Percentiles rank a stretch among this genome's conserved stretches.
These are phyloP conservation scores for Sindora glabra DNA, from an alignment of 306 rosid species.

Conservation along the genomic window DNA sequence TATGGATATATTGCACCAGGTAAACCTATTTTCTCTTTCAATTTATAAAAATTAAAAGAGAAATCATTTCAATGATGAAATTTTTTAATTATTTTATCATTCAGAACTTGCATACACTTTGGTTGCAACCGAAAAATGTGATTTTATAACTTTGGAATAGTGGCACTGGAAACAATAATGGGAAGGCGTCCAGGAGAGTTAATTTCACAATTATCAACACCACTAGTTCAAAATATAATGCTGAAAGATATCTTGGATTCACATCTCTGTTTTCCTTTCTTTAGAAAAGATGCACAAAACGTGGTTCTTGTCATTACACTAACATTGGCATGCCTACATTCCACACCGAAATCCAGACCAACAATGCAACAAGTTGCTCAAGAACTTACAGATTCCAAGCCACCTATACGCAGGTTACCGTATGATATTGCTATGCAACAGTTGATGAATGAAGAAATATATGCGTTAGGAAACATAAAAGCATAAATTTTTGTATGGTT, in stretches of 20 bases:
- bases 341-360: too few relatives aligned
- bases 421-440: neutral
- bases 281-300: too few relatives aligned
- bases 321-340: too few relatives aligned
- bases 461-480: neutral
- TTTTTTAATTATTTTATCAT: too few relatives aligned
- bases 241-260: conserved; percentile 1
- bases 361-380: conserved; percentile 6
- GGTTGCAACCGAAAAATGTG: conserved; percentile 10
- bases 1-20: conserved; percentile 16
- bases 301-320: too few relatives aligned
- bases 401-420: neutral
- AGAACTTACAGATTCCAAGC: neutral
- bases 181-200: conserved; percentile 11
- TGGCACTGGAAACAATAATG: conserved; percentile 17
- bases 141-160: too few relatives aligned
- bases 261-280: neutral
- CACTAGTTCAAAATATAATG: neutral
- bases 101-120: conserved; percentile 11
- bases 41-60: too few relatives aligned
- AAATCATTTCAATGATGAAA: too few relatives aligned
- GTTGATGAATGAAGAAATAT: too few relatives aligned
- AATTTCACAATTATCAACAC: neutral
- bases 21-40: too few relatives aligned
- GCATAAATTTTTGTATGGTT: too few relatives aligned